phyloP scores from a whole-genome alignment of 495 filamentous ascomycete species.

The Letharia lupina region DNA sequence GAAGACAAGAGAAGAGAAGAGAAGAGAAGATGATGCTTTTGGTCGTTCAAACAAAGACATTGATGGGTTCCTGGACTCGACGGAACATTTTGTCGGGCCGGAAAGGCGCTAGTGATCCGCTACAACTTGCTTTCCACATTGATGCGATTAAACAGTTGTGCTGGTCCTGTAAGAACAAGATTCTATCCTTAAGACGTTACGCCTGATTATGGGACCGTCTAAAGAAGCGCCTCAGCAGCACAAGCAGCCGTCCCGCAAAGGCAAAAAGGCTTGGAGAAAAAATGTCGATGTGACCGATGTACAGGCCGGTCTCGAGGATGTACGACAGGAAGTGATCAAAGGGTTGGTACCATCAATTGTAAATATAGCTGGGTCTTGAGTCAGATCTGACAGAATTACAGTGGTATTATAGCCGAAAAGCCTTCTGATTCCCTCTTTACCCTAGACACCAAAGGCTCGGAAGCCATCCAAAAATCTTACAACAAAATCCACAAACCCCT shows the following conservation, averaged over 20 bases:
- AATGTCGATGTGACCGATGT: constrained; percentile 89
- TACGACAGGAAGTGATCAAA: constrained; percentile 80
- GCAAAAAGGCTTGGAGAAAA: constrained; percentile 97
- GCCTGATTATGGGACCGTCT: constrained; percentile 4
- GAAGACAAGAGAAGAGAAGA: not conserved
- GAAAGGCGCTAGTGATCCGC: not conserved
- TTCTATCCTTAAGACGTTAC: not conserved
- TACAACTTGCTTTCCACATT: not conserved
- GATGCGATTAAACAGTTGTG: not conserved
- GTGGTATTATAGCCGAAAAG: constrained; percentile 76
- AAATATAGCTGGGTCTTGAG: not conserved
- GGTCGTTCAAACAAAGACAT: constrained; percentile 10
- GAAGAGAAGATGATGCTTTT: not conserved
- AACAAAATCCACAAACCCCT: constrained; percentile 63
- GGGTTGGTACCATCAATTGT: constrained; percentile 48
- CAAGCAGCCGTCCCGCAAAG: constrained; percentile 87
- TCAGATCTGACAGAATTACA: constrained; percentile 31
- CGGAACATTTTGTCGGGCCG: not conserved
- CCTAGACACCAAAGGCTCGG: constrained; percentile 65
- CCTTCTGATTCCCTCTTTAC: constrained; percentile 71
- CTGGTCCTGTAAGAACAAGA: not conserved
- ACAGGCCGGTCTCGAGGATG: constrained; percentile 68
- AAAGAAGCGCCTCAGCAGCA: constrained; percentile 45
- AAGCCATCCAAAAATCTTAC: constrained; percentile 50
- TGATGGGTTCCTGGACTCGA: not conserved